Evolutionary conservation across 306 rosid genomes (phyloP).

Genomic region (Cicer yamashitae): DNA sequence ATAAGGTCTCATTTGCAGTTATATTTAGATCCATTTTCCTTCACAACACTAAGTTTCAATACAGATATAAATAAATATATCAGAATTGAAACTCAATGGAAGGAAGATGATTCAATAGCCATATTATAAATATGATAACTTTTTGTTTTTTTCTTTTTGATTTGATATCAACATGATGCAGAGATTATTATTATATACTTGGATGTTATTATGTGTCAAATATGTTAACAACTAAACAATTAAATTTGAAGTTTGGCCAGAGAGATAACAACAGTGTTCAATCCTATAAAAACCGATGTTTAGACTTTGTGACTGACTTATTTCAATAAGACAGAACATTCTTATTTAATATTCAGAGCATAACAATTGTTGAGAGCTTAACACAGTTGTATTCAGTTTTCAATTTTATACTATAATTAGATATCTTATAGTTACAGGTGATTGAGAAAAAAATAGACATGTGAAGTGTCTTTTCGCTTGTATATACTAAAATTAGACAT

Average conservation of each 20-base stretch:
- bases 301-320: not conserved
- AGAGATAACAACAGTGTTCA: not conserved
- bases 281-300: not conserved
- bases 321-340: conserved; percentile 15
- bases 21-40: not conserved
- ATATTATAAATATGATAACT: not conserved
- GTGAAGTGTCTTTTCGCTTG: not conserved
- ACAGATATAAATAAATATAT: not conserved
- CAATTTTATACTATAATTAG: conserved; percentile 21
- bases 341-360: conserved; percentile 18
- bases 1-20: not conserved
- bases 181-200: not conserved
- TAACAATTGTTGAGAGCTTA: not conserved
- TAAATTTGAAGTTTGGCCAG: not conserved
- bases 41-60: not conserved
- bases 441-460: not conserved
- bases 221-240: not conserved
- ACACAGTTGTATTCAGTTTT: not conserved
- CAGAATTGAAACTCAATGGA: not conserved
- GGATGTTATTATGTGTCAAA: not conserved
- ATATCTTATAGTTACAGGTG: conserved; percentile 17
- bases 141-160: not conserved
- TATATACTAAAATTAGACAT: conserved; percentile 24
- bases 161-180: not conserved
- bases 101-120: conserved; percentile 8